Evolutionary conservation across 2,329 filamentous ascomycete genomes (phyloP), one percentile per base, ranked within the genome.

Genomic region (Alternaria alternata): DNA sequence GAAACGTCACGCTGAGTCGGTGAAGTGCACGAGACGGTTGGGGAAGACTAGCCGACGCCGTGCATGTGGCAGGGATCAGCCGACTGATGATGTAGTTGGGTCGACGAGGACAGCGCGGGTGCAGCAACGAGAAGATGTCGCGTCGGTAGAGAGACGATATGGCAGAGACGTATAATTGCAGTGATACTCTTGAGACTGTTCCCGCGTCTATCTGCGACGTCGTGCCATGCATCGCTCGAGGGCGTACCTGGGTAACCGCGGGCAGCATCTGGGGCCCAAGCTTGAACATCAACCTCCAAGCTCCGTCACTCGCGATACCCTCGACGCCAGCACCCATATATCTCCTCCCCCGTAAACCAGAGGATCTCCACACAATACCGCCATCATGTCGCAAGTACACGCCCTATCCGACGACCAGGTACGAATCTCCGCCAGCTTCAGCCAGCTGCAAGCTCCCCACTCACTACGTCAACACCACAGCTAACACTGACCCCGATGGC

Each of bases 391-490:
- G 82, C 91, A 93, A 86, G 85, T 88, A 69, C 93, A 97, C 89
- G 91, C 93, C 81, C 91, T 98, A 84, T 97, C 94, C 83, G 94
- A 97, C 87, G 93, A 96, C 84, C 93, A 97, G 90, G 93, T 95
- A 88, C 76, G 79, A 54, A 55, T 61, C 59, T 59, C 59, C 67
- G 54, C 62, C 62, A 62, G 49, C 48, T 22, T 16, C 43, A 51
- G 49, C 61, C 32, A 57, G 60, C 66, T 64, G 62, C 66, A 64
- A 49, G 46, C 46, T 49, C 46, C 46, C 46, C 46, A 57, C 69
- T 51, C 65, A 64, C 72, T 75, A 68, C 62, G 65, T 65, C 68
- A 63, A 71, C 70, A 62, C 57, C 70, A 65, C 67, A 68, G 71
- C 72, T 76, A 74, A 76, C 64, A 36, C 47, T 46, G 49, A 41